A percentile compares a stretch with the other conserved stretches of the same genome.
Evolutionary conservation across 2,329 filamentous ascomycete genomes (phyloP).

Genomic region (Colletotrichum salicis): DNA sequence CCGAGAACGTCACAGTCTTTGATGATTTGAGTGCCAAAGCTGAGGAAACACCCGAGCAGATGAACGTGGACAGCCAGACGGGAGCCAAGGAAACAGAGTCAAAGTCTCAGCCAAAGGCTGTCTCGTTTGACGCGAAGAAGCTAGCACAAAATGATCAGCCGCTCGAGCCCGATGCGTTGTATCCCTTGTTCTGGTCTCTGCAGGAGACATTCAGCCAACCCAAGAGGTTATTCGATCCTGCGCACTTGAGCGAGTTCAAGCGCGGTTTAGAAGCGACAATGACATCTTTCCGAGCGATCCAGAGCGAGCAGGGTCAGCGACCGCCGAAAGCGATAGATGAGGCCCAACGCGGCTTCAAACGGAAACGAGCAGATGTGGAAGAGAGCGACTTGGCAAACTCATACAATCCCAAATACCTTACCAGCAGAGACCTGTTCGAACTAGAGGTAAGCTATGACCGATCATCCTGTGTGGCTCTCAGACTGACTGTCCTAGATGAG

Average conservation of each 20-base stretch:
- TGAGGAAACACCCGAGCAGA: conserved; percentile 58
- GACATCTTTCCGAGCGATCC: conserved; percentile 63
- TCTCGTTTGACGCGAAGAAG: conserved; percentile 57
- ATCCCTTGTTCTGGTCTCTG: conserved; percentile 92
- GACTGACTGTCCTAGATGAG: conserved; percentile 71
- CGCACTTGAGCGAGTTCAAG: conserved; percentile 83
- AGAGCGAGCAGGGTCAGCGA: conserved; percentile 57
- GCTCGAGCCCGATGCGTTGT: conserved; percentile 78
- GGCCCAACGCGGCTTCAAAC: conserved; percentile 72
- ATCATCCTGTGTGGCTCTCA: no score
- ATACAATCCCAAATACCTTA: conserved; percentile 98
- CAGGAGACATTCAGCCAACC: conserved; percentile 94
- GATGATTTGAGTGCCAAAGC: conserved; percentile 63
- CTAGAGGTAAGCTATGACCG: conserved; percentile 74
- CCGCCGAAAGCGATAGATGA: conserved; percentile 70
- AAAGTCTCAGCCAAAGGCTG: conserved; percentile 52
- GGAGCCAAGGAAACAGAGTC: conserved; percentile 47
- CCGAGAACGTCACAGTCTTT: conserved; percentile 91
- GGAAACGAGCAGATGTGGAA: conserved; percentile 71
- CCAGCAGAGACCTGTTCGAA: conserved; percentile 95
- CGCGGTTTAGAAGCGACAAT: conserved; percentile 76
- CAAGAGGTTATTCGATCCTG: conserved; percentile 78
- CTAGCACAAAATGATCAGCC: conserved; percentile 55
- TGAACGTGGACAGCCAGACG: conserved; percentile 72
- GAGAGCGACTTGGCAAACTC: conserved; percentile 69